A percentile compares a stretch with the other conserved stretches of the same genome.
phyloP scores from a whole-genome alignment of 2,329 filamentous ascomycete genomes.

The Pseudogymnoascus sp. region DNA sequence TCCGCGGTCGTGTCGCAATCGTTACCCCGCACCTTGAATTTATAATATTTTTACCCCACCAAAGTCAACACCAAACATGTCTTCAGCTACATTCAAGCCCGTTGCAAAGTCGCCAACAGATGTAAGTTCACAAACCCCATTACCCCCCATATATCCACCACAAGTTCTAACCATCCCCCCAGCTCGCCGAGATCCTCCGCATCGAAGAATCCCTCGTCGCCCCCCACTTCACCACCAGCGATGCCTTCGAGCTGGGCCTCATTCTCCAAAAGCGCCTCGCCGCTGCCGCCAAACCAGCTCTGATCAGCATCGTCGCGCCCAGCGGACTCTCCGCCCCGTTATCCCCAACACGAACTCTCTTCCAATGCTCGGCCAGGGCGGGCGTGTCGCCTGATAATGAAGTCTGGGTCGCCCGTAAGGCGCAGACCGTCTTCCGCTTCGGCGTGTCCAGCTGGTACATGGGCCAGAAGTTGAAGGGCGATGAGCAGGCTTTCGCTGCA shows the following conservation, averaged over 20 bases:
- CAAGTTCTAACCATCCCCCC: background rate
- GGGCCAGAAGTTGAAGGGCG: conserved; percentile 57
- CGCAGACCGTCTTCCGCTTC: conserved; percentile 64
- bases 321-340: background rate
- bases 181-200: conserved; percentile 28
- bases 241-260: conserved; percentile 59
- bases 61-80: conserved; percentile 1
- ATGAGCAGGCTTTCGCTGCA: conserved; percentile 57
- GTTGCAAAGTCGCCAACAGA: conserved; percentile 5
- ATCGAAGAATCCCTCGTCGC: conserved; percentile 27
- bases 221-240: conserved; percentile 50
- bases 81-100: background rate
- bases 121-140: background rate
- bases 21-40: background rate
- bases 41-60: background rate
- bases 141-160: background rate
- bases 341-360: conserved; percentile 51
- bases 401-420: conserved; percentile 63
- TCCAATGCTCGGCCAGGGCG: conserved; percentile 60
- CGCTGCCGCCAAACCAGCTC: conserved; percentile 45
- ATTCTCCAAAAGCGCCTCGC: conserved; percentile 57
- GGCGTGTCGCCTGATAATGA: conserved; percentile 68
- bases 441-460: conserved; percentile 65
- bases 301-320: conserved; percentile 55
- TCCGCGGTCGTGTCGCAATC: background rate